A percentile compares a stretch with the other conserved stretches of the same genome.
These are phyloP conservation scores for Aspergillus pseudoglaucus DNA, from an alignment of 2,329 filamentous ascomycete genomes.

Conservation along the genomic window DNA sequence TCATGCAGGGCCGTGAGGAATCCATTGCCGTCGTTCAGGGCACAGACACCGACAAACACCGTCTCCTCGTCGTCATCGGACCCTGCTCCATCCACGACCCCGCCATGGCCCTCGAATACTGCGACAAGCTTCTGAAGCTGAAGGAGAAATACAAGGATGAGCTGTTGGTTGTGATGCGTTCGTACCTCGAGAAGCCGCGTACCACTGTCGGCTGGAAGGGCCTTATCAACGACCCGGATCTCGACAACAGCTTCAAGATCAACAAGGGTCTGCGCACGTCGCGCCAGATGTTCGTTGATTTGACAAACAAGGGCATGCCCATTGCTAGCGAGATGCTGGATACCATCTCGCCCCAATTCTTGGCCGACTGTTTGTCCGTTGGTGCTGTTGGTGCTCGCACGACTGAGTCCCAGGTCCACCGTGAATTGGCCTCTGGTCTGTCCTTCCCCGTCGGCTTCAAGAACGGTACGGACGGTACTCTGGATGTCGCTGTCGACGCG, in stretches of 20 bases:
- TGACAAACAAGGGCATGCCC: conserved; percentile 89
- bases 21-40: conserved; percentile 57
- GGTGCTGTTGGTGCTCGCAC: conserved; percentile 94
- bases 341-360: conserved; percentile 94
- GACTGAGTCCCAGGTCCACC: conserved; percentile 91
- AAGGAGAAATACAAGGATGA: conserved; percentile 86
- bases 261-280: conserved; percentile 90
- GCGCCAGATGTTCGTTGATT: conserved; percentile 84
- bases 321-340: conserved; percentile 97
- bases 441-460: conserved; percentile 99
- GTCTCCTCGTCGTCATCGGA: conserved; percentile 74
- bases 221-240: conserved; percentile 95
- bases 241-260: conserved; percentile 97
- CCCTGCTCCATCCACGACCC: conserved; percentile 98
- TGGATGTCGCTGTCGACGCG: conserved; percentile 87
- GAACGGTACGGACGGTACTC: conserved; percentile 90
- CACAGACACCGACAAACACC: conserved; percentile 46
- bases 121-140: conserved; percentile 69
- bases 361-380: conserved; percentile 84
- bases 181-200: conserved; percentile 96
- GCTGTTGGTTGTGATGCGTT: conserved; percentile 91
- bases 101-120: conserved; percentile 83
- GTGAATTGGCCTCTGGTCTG: conserved; percentile 86
- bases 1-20: conserved; percentile 55
- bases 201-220: conserved; percentile 99